Conservation (phyloP, 164 flowering plant species). For the Aristolochia californica region DNA sequence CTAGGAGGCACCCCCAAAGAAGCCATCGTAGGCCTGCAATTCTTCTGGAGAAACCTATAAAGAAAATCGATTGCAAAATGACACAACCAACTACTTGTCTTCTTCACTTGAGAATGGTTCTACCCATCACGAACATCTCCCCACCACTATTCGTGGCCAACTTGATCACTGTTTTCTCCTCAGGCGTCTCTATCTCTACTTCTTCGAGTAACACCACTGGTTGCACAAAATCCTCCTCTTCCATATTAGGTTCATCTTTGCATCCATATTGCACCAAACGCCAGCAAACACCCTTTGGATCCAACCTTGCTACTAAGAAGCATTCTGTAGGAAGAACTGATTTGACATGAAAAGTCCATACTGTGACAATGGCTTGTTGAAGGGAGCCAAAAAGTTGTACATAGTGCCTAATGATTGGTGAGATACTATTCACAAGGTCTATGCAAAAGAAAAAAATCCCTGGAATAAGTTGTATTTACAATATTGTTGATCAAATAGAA, state of each 20-base stretch:
- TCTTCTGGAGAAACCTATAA: slow-evolving; percentile 20
- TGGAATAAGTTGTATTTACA: not conserved
- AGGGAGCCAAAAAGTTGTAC: slow-evolving; percentile 8
- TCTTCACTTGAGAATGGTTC: slow-evolving; percentile 14
- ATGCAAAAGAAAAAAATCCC: slow-evolving; percentile 24
- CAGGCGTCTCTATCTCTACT: not conserved
- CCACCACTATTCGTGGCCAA: slow-evolving; percentile 8
- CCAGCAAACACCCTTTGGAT: slow-evolving; percentile 12
- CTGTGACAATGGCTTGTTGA: slow-evolving; percentile 3
- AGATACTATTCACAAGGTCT: slow-evolving; percentile 17
- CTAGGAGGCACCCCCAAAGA: slow-evolving; percentile 11
- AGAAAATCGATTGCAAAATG: slow-evolving; percentile 7
- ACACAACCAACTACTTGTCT: slow-evolving; percentile 7
- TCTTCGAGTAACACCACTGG: slow-evolving; percentile 10
- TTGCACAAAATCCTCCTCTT: slow-evolving; percentile 10
- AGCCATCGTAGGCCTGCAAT: slow-evolving; percentile 17
- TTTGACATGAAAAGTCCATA: slow-evolving; percentile 9
- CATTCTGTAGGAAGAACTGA: slow-evolving; percentile 15
- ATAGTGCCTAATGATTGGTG: slow-evolving; percentile 21
- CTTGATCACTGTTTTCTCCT: slow-evolving; percentile 9
- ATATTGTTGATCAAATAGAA: not conserved
- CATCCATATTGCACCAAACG: slow-evolving; percentile 22
- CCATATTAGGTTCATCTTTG: slow-evolving; percentile 12
- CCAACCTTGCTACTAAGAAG: slow-evolving; percentile 9
- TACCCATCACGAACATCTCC: slow-evolving; percentile 15